These are phyloP conservation scores for Syzygium malaccense DNA, from an alignment of 441 rosid genomes.

Conservation along the genomic window DNA sequence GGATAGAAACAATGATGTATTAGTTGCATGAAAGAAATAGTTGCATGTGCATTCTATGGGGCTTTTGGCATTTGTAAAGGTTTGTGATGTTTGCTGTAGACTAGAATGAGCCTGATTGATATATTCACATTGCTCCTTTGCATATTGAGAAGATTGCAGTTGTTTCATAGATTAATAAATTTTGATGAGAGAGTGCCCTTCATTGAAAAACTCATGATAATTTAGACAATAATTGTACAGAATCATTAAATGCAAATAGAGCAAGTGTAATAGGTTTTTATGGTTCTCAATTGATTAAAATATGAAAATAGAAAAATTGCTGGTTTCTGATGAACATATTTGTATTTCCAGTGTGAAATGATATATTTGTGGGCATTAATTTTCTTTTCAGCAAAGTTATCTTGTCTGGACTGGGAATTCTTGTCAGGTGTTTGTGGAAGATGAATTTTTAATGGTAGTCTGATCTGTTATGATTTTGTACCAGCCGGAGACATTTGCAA, in stretches of 20 bases:
- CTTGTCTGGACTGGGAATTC: background rate
- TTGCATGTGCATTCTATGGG: background rate
- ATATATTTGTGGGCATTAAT: background rate
- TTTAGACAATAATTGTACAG: background rate
- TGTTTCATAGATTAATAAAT: background rate
- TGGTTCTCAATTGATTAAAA: background rate
- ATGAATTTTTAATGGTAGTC: background rate
- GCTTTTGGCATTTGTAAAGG: background rate
- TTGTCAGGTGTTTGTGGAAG: background rate
- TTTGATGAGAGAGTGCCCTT: background rate
- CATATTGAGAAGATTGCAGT: background rate
- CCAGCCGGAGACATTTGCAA: constrained; percentile 83
- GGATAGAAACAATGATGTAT: background rate
- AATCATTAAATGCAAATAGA: background rate
- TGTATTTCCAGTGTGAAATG: background rate
- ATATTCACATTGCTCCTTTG: background rate
- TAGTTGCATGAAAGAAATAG: background rate
- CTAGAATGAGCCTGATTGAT: background rate
- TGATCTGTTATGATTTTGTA: constrained; percentile 9
- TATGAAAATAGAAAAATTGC: background rate
- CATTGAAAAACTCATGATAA: background rate
- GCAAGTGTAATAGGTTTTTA: background rate
- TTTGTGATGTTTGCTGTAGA: background rate
- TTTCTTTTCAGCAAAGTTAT: background rate
- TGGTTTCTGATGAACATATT: background rate